Conservation (phyloP, 2,329 filamentous ascomycete species). For the Leptosphaerulina australis region DNA sequence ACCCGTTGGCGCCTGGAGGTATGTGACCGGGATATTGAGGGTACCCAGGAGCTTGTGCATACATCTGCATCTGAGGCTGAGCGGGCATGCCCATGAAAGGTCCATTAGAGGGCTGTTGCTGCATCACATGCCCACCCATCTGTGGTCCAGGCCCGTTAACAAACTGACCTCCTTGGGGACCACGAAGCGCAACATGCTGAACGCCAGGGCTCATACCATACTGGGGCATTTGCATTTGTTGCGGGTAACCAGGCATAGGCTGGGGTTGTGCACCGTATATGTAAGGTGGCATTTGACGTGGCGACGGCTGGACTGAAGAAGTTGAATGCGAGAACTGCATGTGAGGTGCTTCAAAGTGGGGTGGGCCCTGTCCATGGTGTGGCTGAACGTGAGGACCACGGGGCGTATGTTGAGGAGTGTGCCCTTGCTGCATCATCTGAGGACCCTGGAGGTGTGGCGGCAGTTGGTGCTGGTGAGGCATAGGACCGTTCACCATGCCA, state of each 20-base stretch:
- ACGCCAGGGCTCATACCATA: conserved; percentile 73
- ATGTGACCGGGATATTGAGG: conserved; percentile 61
- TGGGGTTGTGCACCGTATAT: conserved; percentile 72
- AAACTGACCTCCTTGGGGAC: conserved; percentile 76
- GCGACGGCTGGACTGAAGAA: conserved; percentile 81
- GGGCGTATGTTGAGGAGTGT: conserved; percentile 76
- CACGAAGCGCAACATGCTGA: conserved; percentile 74
- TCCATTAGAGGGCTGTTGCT: conserved; percentile 71
- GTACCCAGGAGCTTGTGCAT: conserved; percentile 71
- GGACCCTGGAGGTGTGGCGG: conserved; percentile 79
- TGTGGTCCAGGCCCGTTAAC: conserved; percentile 71
- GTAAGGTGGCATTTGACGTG: conserved; percentile 73
- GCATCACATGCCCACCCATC: conserved; percentile 80
- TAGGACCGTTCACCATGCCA: conserved; percentile 65
- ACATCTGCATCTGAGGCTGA: conserved; percentile 79
- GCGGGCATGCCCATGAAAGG: conserved; percentile 73
- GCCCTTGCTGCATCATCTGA: conserved; percentile 69
- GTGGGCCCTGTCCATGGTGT: conserved; percentile 71
- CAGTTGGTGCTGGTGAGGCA: conserved; percentile 82
- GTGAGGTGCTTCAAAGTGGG: conserved; percentile 79
- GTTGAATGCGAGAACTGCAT: conserved; percentile 86
- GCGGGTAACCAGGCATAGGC: conserved; percentile 53
- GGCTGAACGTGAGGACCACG: conserved; percentile 79
- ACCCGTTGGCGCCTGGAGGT: conserved; percentile 72
- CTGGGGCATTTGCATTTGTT: conserved; percentile 67